phyloP scores from a whole-genome alignment of 345 rosid species.

The Aquilaria sinensis region DNA sequence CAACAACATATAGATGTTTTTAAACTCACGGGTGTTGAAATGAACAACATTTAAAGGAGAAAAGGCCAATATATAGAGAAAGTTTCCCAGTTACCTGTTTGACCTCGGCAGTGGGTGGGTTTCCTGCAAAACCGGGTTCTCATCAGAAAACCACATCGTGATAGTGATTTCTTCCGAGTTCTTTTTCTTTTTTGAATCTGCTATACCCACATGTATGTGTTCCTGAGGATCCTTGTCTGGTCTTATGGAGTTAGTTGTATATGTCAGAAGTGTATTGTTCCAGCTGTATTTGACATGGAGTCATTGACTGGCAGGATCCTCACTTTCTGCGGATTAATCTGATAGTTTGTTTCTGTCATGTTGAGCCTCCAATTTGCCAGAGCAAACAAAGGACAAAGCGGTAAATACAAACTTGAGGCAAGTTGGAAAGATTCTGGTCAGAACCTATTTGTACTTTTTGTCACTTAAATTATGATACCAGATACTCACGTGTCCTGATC shows the following conservation, averaged over 20 bases:
- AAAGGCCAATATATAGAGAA: slow-evolving; percentile 39
- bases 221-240: slow-evolving; percentile 2
- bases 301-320: slow-evolving; percentile 35
- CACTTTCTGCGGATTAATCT: slow-evolving; percentile 64
- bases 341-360: slow-evolving; percentile 35
- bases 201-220: not conserved
- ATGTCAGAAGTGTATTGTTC: not conserved
- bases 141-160: slow-evolving; percentile 27
- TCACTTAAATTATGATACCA: slow-evolving; percentile 21
- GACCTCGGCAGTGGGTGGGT: slow-evolving; percentile 50
- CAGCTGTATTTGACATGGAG: slow-evolving; percentile 21
- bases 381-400: slow-evolving; percentile 58
- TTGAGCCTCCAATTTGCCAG: slow-evolving; percentile 34
- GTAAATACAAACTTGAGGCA: slow-evolving; percentile 27
- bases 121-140: slow-evolving; percentile 23
- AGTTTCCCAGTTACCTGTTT: slow-evolving; percentile 60
- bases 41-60: slow-evolving; percentile 43
- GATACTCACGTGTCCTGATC: slow-evolving; percentile 11
- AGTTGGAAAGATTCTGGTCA: slow-evolving; percentile 15
- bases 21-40: slow-evolving; percentile 32
- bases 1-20: no score
- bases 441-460: slow-evolving; percentile 16
- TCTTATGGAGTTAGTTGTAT: slow-evolving; percentile 10
- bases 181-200: not conserved
- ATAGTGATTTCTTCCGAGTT: slow-evolving; percentile 33